Base-by-base conservation (phyloP, 352 stramenopile genomes). In the Phytophthora sp. region DNA sequence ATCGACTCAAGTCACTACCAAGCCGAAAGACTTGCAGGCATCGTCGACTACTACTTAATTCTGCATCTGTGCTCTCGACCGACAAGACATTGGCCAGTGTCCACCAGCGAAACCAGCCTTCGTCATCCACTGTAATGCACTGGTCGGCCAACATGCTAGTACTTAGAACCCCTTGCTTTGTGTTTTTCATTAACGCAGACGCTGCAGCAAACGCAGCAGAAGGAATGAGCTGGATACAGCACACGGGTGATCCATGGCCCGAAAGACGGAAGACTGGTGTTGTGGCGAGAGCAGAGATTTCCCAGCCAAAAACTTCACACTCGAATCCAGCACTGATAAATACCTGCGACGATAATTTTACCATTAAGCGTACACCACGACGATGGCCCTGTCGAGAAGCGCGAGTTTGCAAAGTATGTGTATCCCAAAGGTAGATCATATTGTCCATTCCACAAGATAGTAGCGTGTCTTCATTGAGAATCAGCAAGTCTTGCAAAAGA, bases 101-200 rank as follows among this genome's bases (percentile, higher is more conserved):
- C 82, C 85, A 94, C 85, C 85, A 94, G 55, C 88, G 89, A 59
- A 94, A 91, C 78, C 82, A 94, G 26, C 85, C 85, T 20, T 90
- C 85, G 46, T 94, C 82, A 30, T 94, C 85, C 30, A 92, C 74
- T 0, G 81, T 92, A 18, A 94, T 84, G 17, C 76, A 86, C 51
- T 94, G 85, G 24, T 91, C 82, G 0, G 69, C 80, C 0, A 92
- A 46, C 26, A 84, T 48, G 17, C 65, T 43, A 7, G 41, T 66
- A 21, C 39, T 49, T 1, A 59, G 66, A 6, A 53, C 15, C 6
- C 54, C 65, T 5, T 51, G 18, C n/a, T 65, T 74, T 0, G 34
- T 37, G 5, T 28, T 58, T 23, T 66, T 74, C 27, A 58, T 42
- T 0, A 68, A 35, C 9, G 66, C 70, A 1, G 62, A 59, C 1